Evolutionary conservation across 2,329 filamentous ascomycete species (phyloP).

Genomic region (Fusarium udum): DNA sequence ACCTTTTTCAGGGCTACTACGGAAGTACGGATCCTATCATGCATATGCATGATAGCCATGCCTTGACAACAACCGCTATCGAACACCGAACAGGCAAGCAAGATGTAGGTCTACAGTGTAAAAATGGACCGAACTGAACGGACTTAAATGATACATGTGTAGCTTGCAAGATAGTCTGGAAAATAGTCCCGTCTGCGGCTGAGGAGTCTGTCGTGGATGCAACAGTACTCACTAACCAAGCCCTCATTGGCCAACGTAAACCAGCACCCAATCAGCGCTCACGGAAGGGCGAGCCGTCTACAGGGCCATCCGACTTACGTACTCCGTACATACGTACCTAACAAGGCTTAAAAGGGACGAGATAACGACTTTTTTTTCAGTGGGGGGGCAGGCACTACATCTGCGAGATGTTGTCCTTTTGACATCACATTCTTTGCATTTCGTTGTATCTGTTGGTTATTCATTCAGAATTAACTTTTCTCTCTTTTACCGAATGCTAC

Average conservation of each 20-base stretch:
- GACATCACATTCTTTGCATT: neutral
- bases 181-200: neutral
- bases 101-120: neutral
- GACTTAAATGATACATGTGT: neutral
- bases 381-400: neutral
- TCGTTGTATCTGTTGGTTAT: neutral
- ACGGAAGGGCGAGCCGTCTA: neutral
- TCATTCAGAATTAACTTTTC: neutral
- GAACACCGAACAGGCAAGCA: neutral
- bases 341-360: no score
- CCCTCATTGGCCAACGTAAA: neutral
- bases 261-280: neutral
- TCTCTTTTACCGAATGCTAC: neutral
- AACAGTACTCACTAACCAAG: neutral
- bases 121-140: fast-evolving
- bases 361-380: neutral
- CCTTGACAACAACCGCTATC: neutral
- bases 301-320: no score
- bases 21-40: neutral
- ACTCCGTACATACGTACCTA: no score
- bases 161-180: neutral
- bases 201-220: neutral
- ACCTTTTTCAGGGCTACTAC: neutral
- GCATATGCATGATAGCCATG: neutral
- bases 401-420: neutral